Conservation (phyloP, 768 basidiomycete genomes). For the Hortiboletus campestris region DNA sequence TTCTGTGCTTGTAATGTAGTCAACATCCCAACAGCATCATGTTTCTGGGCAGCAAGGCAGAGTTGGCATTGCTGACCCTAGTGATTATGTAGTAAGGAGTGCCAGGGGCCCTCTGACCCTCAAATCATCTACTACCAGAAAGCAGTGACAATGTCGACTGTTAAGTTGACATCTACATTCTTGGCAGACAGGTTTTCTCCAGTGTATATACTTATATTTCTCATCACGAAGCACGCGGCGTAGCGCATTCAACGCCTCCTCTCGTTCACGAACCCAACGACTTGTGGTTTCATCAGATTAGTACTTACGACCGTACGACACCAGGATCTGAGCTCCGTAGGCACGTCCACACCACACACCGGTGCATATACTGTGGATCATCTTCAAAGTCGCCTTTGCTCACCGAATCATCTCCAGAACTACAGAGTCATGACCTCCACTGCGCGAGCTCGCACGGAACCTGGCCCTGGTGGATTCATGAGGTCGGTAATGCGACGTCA, state of each 20-base stretch:
- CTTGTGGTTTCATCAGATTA: neutral
- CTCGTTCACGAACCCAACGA: neutral
- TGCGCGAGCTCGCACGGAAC: slow-evolving; percentile 19
- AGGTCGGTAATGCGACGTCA: slow-evolving; percentile 10
- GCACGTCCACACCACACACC: neutral
- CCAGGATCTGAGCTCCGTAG: slow-evolving; percentile 4
- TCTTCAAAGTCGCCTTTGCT: neutral
- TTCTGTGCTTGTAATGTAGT: no score
- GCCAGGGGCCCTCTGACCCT: no score
- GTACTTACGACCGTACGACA: neutral
- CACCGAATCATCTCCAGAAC: slow-evolving; percentile 1
- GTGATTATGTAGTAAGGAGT: no score
- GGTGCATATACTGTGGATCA: slow-evolving; percentile 4
- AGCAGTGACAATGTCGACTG: neutral
- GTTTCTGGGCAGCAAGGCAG: no score
- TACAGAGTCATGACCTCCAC: slow-evolving; percentile 10
- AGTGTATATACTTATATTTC: no score
- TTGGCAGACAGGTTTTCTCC: slow-evolving; percentile 6
- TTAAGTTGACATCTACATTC: neutral
- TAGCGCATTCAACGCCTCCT: neutral
- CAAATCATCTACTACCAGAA: neutral
- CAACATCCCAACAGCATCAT: no score
- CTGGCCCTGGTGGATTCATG: slow-evolving; percentile 14
- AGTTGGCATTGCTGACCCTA: no score
- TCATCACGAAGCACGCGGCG: neutral